Percentiles rank a stretch among this genome's conserved stretches.
Evolutionary conservation across 2,329 filamentous ascomycete species (phyloP).

Genomic region (Fusarium armeniacum): DNA sequence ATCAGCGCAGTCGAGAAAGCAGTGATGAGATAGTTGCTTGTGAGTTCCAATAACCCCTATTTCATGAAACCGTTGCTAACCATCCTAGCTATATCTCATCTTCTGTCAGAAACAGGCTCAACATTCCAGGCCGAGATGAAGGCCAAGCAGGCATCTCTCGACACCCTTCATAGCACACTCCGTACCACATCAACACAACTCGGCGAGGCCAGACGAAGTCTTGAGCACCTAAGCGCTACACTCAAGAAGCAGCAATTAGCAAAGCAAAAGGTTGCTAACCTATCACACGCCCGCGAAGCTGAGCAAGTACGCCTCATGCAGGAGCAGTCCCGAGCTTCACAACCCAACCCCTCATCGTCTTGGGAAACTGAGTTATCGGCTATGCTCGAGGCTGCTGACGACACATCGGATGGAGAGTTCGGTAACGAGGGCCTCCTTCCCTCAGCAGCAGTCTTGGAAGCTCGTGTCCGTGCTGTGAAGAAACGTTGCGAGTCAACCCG

Average conservation of each 20-base stretch:
- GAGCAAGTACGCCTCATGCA: conserved; percentile 68
- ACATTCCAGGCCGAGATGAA: conserved; percentile 86
- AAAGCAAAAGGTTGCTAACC: conserved; percentile 81
- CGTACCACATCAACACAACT: conserved; percentile 84
- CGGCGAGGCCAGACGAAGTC: conserved; percentile 78
- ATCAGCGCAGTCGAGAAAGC: conserved; percentile 75
- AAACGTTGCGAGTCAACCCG: conserved; percentile 76
- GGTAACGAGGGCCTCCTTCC: conserved; percentile 65
- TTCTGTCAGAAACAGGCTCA: conserved; percentile 82
- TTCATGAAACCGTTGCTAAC: conserved; percentile 1
- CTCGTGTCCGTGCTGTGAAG: conserved; percentile 78
- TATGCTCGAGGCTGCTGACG: conserved; percentile 62
- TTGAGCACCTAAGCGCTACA: conserved; percentile 78
- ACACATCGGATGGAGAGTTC: conserved; percentile 55
- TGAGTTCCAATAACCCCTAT: conserved; percentile 62
- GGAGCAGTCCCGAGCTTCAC: conserved; percentile 58
- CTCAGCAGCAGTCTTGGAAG: conserved; percentile 71
- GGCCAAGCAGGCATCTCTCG: conserved; percentile 85
- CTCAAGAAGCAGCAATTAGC: conserved; percentile 75
- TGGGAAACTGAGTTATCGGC: conserved; percentile 69
- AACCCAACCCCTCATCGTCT: conserved; percentile 61
- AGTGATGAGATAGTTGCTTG: conserved; percentile 84
- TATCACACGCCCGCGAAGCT: conserved; percentile 79
- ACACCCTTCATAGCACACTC: conserved; percentile 84
- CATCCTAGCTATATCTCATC: conserved; percentile 79